Conservation (phyloP, 164 flowering plant species). For the Chloranthus sessilifolius region DNA sequence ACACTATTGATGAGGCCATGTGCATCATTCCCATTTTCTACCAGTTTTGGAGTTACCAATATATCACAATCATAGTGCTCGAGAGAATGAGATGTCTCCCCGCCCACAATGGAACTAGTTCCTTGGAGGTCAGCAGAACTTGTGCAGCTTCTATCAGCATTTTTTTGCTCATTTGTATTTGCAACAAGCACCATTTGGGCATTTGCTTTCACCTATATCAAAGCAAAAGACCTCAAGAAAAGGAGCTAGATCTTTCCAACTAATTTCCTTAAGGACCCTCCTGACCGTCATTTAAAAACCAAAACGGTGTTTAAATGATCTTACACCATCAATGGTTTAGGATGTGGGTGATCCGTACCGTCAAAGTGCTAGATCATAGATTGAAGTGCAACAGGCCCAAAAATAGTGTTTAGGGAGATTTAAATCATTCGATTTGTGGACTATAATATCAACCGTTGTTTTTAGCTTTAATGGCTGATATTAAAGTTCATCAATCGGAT, state of each 20-base stretch:
- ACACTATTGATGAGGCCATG: conserved; percentile 16
- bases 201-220: conserved; percentile 58
- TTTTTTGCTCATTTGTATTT: conserved; percentile 19
- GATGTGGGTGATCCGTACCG: no score
- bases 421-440: no score
- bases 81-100: conserved; percentile 16
- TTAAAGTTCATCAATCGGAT: no score
- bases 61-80: conserved; percentile 57
- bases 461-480: no score
- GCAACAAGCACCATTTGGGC: conserved; percentile 76
- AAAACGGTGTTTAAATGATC: no score
- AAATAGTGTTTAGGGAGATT: no score
- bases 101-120: conserved; percentile 16
- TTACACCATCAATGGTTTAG: no score
- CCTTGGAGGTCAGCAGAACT: conserved; percentile 12
- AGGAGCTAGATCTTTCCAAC: background rate
- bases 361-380: no score
- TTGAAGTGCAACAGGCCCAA: no score
- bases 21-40: conserved; percentile 27
- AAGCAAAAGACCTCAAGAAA: conserved; percentile 4
- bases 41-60: conserved; percentile 57
- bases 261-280: no score
- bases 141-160: conserved; percentile 12
- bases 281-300: no score
- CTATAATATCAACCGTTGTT: no score